Evolutionary conservation across 2,329 filamentous ascomycete species (phyloP), one percentile per base, ranked within the genome.

Genomic region (Trichoderma gracile): DNA sequence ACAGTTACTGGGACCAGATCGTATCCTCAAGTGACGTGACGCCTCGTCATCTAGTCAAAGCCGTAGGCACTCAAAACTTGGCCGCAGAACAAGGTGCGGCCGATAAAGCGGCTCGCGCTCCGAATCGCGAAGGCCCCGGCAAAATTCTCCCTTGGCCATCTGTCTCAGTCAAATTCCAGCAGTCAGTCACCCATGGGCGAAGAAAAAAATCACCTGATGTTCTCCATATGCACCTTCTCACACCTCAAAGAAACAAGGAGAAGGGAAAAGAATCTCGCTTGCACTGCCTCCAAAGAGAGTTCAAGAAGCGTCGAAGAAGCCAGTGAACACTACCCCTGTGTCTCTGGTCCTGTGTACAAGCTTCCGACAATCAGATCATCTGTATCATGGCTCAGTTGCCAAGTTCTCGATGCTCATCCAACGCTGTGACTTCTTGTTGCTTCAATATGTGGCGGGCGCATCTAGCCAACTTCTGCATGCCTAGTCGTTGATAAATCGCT

Each of bases 191-290:
- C 1, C 46, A 40, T 9, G 27, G 45, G 23, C 14, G 17, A 3
- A 4, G 33, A 43, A 40, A 43, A 40, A 40, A 7, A 30, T 52
- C 23, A 19, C n/a, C 23, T 25, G 21, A 25, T 42, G 27, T 52
- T 30, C 33, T 42, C 8, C 12, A 33, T 23, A 17, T 50, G 30
- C 21, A 52, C 19, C 17, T 42, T 60, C n/a, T 43, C 46, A 52
- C 57, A 45, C 23, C 38, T n/a, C 23, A 42, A 12, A 10, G 14
- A 42, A 15, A 27, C 19, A 19, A n/a, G 45, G 25, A 49, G 19
- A 46, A 40, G 19, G 27, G 23, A 30, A 19, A 52, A 60, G 23
- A 60, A 60, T 60, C 46, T 60, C 57, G 46, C 57, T 60, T 60
- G 45, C 45, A 19, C 30, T 49, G 14, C 19, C 43, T 46, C 14